Base-by-base conservation (phyloP, 73 alveolate species). In the Loxodes magnus region DNA sequence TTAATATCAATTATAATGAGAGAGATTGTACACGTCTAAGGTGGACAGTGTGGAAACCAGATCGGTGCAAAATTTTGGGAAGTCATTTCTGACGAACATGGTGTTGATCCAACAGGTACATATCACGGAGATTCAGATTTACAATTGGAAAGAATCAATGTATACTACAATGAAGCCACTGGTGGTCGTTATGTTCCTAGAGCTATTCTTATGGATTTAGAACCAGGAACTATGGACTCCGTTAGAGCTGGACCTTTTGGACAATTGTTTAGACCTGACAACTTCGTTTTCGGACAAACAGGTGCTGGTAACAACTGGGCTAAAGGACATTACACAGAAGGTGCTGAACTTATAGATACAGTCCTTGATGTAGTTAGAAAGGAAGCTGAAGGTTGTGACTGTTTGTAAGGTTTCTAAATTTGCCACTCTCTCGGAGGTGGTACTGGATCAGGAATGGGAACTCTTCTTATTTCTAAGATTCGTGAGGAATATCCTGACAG, bases 41-140 rank as follows among this genome's bases (percentile, higher is more conserved):
- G 97, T 41, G 99, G 98, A 37, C 94, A 94, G 81, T 92, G 98
- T 80, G 99, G 99, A 38, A 92, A 92, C 90, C 97, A 92, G 77
- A 89, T 94, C 68, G 99, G 99, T 50, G 96, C 98, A 64, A 92
- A 92, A 82, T 94, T 92, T 93, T 92, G 98, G 98, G 99, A 92
- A 71, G 97, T 88, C 79, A 92, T 94, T 75, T 90, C 99, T 30
- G 96, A 94, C 63, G 99, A 94, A 82, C 99, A 94, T 62, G 99
- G 99, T 35, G 90, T 94, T 54, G 99, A 94, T 76, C 98, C 99
- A 28, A 51, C 65, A 43, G 98, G 98, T 34, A 87, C 96, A 59
- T 91, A 87, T 70, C 97, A 91, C 82, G 98, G 98, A 20, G 97
- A 91, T 74, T 91, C 98, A 29, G 98, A 91, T 51, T 84, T 91